These are phyloP conservation scores for Leccinellum albellum DNA, from an alignment of 768 basidiomycete species.

Conservation along the genomic window DNA sequence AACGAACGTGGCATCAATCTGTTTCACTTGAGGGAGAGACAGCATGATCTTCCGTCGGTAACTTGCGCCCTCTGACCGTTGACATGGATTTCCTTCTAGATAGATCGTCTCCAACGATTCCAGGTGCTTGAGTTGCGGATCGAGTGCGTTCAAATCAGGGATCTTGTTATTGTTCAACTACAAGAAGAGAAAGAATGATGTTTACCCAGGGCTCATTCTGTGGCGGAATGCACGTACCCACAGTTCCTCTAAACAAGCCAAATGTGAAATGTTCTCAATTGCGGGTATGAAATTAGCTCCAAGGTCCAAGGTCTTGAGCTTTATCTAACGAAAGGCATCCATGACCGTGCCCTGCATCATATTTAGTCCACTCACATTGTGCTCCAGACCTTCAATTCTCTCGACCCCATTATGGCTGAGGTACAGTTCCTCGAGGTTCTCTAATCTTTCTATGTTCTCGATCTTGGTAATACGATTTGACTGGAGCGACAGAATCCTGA, in stretches of 20 bases:
- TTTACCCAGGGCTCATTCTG: background rate
- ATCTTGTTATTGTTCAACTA: slow-evolving; percentile 90
- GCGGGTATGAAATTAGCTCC: slow-evolving; percentile 78
- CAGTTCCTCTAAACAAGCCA: slow-evolving; percentile 79
- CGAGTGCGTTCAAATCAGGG: slow-evolving; percentile 61
- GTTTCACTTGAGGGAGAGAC: slow-evolving; percentile 81
- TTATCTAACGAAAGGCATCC: slow-evolving; percentile 34
- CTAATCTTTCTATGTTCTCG: slow-evolving; percentile 72
- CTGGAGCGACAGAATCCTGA: slow-evolving; percentile 86
- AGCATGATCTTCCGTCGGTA: slow-evolving; percentile 91
- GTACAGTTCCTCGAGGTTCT: slow-evolving; percentile 83
- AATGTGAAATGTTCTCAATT: slow-evolving; percentile 80
- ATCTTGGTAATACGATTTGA: slow-evolving; percentile 91
- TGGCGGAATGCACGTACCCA: slow-evolving; percentile 58
- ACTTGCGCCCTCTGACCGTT: slow-evolving; percentile 65
- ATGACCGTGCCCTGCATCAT: background rate
- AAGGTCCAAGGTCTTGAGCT: slow-evolving; percentile 82
- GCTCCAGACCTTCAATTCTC: slow-evolving; percentile 77
- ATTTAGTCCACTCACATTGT: slow-evolving; percentile 56
- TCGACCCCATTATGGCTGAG: slow-evolving; percentile 91
- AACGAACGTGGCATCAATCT: slow-evolving; percentile 94
- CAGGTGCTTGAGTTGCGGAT: slow-evolving; percentile 59
- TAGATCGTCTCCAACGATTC: slow-evolving; percentile 80
- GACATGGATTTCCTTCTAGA: slow-evolving; percentile 93
- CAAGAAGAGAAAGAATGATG: background rate